Evolutionary conservation across 306 rosid genomes (phyloP).

Genomic region (Pyrus pyrifolia): DNA sequence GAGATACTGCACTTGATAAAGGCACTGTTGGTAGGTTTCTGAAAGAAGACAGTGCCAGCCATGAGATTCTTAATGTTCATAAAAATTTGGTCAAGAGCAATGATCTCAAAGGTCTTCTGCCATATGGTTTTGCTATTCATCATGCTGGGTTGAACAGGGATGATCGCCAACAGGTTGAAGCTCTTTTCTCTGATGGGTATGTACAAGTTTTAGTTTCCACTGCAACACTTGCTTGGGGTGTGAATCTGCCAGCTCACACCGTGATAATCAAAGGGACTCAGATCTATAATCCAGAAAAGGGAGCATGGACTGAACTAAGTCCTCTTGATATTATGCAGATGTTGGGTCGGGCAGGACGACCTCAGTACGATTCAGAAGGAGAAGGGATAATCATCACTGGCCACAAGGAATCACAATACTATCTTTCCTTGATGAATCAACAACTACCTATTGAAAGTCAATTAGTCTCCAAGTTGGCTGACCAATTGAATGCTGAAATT

Average conservation of each 20-base stretch:
- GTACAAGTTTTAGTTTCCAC: conserved; percentile 93
- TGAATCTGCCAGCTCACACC: conserved; percentile 86
- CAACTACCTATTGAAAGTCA: conserved; percentile 92
- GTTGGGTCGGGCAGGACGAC: conserved; percentile 99
- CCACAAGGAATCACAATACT: conserved; percentile 82
- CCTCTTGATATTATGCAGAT: conserved; percentile 96
- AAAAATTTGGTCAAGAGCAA: conserved; percentile 92
- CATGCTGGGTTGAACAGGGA: conserved; percentile 90
- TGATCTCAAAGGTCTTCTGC: conserved; percentile 88
- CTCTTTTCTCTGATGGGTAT: conserved; percentile 86
- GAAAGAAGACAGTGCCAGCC: conserved; percentile 94
- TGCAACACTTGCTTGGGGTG: conserved; percentile 99
- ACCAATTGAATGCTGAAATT: conserved; percentile 86
- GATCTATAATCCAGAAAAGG: conserved; percentile 86
- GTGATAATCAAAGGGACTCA: conserved; percentile 92
- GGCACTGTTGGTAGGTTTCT: conserved; percentile 89
- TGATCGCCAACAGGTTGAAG: conserved; percentile 93
- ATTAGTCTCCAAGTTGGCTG: conserved; percentile 85
- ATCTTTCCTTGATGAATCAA: conserved; percentile 92
- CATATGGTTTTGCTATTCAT: conserved; percentile 95
- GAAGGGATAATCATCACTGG: conserved; percentile 87
- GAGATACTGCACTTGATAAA: conserved; percentile 86
- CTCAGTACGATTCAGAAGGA: conserved; percentile 75
- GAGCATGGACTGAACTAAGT: conserved; percentile 94
- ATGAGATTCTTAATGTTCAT: conserved; percentile 87